A percentile compares a stretch with the other conserved stretches of the same genome.
Evolutionary conservation across 495 filamentous ascomycete species (phyloP).

Genomic region (Podospora sp.): DNA sequence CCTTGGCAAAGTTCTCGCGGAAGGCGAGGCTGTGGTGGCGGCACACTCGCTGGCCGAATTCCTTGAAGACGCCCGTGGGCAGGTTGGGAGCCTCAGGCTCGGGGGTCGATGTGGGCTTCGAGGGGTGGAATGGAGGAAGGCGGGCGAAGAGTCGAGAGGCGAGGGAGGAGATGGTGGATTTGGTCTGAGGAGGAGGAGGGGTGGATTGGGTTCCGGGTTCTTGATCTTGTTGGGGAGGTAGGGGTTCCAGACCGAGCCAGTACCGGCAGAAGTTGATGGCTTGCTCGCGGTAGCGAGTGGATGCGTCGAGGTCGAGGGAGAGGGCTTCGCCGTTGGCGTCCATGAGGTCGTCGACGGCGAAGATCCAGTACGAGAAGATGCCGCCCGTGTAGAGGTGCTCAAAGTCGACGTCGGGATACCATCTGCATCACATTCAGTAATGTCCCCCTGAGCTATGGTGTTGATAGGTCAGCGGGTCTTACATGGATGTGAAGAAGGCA

Average conservation of each 20-base stretch:
- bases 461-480: no score
- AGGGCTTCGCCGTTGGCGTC: slow-evolving; percentile 13
- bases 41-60: slow-evolving; percentile 6
- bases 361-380: slow-evolving; percentile 19
- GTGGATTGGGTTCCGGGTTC: no score
- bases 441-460: not conserved
- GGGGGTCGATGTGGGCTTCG: not conserved
- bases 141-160: not conserved
- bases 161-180: slow-evolving; percentile 1
- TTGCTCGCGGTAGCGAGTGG: slow-evolving; percentile 9
- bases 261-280: slow-evolving; percentile 6
- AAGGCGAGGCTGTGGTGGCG: slow-evolving; percentile 11
- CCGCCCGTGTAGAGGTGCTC: slow-evolving; percentile 6
- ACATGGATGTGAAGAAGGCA: slow-evolving; percentile 3
- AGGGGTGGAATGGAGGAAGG: slow-evolving; percentile 8
- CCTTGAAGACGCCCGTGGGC: slow-evolving; percentile 10
- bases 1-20: slow-evolving; percentile 11
- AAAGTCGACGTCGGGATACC: slow-evolving; percentile 12
- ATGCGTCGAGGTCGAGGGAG: slow-evolving; percentile 1
- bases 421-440: not conserved
- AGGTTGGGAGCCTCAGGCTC: slow-evolving; percentile 13
- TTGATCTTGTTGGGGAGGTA: not conserved
- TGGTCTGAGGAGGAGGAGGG: not conserved
- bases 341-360: slow-evolving; percentile 16
- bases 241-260: slow-evolving; percentile 9